These are phyloP conservation scores for Syncephalis plumigaleata DNA, from an alignment of 371 early-diverging fungal genomes.

Conservation along the genomic window DNA sequence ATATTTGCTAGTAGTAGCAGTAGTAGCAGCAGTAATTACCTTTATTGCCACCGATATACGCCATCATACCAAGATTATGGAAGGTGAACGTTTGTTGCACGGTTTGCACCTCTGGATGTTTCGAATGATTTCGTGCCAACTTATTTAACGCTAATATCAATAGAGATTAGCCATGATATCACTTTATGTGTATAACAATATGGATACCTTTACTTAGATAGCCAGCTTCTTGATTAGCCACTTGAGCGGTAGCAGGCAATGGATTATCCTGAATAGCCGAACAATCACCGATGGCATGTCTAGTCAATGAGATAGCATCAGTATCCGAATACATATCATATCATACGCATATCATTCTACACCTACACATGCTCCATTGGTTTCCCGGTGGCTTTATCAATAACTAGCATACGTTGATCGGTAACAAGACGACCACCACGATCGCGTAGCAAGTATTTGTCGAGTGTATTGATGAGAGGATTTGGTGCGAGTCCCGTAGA, in stretches of 20 bases:
- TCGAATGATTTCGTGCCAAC: slow-evolving; percentile 4
- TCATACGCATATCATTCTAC: not conserved
- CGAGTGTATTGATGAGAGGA: slow-evolving; percentile 29
- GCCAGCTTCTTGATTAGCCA: slow-evolving; percentile 60
- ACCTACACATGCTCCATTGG: slow-evolving; percentile 22
- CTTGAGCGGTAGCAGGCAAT: slow-evolving; percentile 67
- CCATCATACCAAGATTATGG: slow-evolving; percentile 27
- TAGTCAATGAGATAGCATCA: no score
- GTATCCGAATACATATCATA: no score
- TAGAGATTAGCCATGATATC: slow-evolving; percentile 12
- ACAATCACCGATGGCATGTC: slow-evolving; percentile 70
- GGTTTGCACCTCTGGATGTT: not conserved
- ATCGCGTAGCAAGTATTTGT: slow-evolving; percentile 18
- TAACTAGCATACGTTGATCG: slow-evolving; percentile 37
- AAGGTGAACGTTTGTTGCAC: slow-evolving; percentile 20
- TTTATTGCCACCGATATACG: slow-evolving; percentile 28
- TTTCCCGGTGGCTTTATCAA: slow-evolving; percentile 23
- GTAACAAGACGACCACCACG: slow-evolving; percentile 30
- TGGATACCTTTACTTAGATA: slow-evolving; percentile 28
- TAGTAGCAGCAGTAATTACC: not conserved
- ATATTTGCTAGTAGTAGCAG: not conserved
- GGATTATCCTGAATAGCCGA: slow-evolving; percentile 38
- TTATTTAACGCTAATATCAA: slow-evolving; percentile 2
- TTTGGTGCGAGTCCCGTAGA: slow-evolving; percentile 51
- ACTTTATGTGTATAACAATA: not conserved